phyloP scores from a whole-genome alignment of 2,329 filamentous ascomycete species.

The Fusarium vanettenii region DNA sequence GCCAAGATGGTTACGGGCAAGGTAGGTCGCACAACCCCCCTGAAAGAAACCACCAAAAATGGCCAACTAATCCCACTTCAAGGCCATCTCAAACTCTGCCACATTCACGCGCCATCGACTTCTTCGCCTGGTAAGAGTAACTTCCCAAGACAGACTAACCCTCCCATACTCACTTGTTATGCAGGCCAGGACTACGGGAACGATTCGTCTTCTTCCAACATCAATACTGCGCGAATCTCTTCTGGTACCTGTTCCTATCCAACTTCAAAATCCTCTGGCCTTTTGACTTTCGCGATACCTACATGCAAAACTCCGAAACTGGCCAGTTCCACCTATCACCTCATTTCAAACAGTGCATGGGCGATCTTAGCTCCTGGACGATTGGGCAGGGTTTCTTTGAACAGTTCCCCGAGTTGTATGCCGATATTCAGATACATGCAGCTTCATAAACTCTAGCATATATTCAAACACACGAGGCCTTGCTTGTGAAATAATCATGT shows the following conservation, averaged over 20 bases:
- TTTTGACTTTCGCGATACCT: background rate
- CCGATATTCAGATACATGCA: background rate
- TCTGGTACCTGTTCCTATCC: background rate
- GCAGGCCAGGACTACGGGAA: background rate
- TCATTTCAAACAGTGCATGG: background rate
- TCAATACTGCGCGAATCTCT: background rate
- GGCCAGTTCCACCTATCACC: background rate
- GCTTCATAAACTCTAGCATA: background rate
- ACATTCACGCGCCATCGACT: background rate
- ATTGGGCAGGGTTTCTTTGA: background rate
- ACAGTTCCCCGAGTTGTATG: background rate
- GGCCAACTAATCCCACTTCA: background rate
- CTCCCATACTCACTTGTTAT: background rate
- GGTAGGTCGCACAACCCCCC: background rate
- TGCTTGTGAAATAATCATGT: accelerated
- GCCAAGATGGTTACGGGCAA: background rate
- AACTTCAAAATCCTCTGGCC: background rate
- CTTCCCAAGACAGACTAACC: background rate
- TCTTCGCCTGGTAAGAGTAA: background rate
- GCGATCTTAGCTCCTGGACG: background rate
- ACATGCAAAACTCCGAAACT: background rate
- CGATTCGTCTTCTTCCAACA: background rate
- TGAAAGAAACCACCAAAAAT: background rate
- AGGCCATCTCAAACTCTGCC: background rate
- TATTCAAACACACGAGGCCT: background rate